Base-by-base conservation (phyloP, 495 filamentous ascomycete species). In the Penicillium pancosmium region DNA sequence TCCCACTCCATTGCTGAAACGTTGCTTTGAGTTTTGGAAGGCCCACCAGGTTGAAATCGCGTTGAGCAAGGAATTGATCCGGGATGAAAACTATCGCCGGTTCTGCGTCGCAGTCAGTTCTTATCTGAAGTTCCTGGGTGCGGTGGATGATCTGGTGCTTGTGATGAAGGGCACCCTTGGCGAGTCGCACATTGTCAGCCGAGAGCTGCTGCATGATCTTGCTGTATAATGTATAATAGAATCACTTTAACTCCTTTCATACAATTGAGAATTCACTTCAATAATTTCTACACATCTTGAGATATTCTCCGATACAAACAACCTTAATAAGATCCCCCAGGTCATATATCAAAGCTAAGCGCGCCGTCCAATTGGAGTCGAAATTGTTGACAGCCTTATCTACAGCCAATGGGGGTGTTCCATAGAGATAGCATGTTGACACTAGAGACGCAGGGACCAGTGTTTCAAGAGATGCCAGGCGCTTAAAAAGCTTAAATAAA, bases 111-210 rank as follows among this genome's bases (percentile, higher is more conserved):
- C 72, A 9, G 35, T 77, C 34, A 76, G 64, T 33, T 65, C 72
- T 8, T 77, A 77, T 49, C 54, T 77, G 1, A 72, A 65, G 55
- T 75, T 79, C 53, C 41, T 79, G 23, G 65, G 59, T 11, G 56
- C 64, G 15, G 59, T 77, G 33, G 76, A 79, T 68, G 74, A 75
- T 43, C 40, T 79, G 55, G 73, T 77, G n/a, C 61, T 79, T 27
- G 72, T 75, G 10, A 61, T 77, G 51, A 79, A 79, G 63, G 74
- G 70, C 10, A 70, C 68, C 0, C 54, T 79, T 44, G 76, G 76
- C 1, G 76, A 79, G 68, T 67, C 74, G 11, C 76, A 79, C 59
- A 60, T 79, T 40, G 70, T 79, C 16, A 64, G 59, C 21, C 65
- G 68, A 9, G 66, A 66, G 6, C 35, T 70, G 51, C 36, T 64